Evolutionary conservation across 805 yeast genomes (phyloP), one percentile per base, ranked within the genome.

Genomic region (Starmerella sp.): DNA sequence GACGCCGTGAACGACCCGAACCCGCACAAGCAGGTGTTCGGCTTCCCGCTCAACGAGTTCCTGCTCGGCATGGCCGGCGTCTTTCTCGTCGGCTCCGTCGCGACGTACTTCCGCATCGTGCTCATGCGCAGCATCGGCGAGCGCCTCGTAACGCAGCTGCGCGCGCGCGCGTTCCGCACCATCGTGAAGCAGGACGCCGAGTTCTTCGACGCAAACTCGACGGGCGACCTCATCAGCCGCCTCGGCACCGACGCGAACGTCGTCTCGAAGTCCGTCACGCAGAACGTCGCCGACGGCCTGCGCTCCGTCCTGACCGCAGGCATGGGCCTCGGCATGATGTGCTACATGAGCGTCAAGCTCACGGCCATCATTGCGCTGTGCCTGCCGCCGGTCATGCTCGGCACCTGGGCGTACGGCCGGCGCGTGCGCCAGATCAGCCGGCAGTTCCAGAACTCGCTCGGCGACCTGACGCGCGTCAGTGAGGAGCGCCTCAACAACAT

Each of bases 291-390:
- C 55, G 97, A 91, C 67, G 97, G 97, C n/a, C 76, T 89, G 38
- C 73, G 97, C 55, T 82, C 97, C 0, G 67, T 82, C 1, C 80
- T 91, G 22, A 81, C 88, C 63, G 96, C 96, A 1, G 73, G 78
- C 48, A 95, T 87, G 42, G 97, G 97, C 6, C 72, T 90, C 48
- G 78, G 86, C 3, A 88, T 90, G 96, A 91, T 91, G 97, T 74
- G 86, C 59, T 80, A 80, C 62, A 93, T 90, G 9, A 83, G 93
- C 39, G 78, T 86, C 73, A 82, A 89, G 64, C 74, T 91, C 57
- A 87, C 96, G 0, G 80, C 84, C 7, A 82, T 86, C 55, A 86
- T 91, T 85, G 74, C 85, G 59, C 63, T 87, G 36, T 72, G 90
- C 53, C 82, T 87, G 54, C 97, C 97, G 1, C 95, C 95, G 1